Base-by-base conservation (phyloP, 1,139 yeast species). In the Geotrichum bryndzae region DNA sequence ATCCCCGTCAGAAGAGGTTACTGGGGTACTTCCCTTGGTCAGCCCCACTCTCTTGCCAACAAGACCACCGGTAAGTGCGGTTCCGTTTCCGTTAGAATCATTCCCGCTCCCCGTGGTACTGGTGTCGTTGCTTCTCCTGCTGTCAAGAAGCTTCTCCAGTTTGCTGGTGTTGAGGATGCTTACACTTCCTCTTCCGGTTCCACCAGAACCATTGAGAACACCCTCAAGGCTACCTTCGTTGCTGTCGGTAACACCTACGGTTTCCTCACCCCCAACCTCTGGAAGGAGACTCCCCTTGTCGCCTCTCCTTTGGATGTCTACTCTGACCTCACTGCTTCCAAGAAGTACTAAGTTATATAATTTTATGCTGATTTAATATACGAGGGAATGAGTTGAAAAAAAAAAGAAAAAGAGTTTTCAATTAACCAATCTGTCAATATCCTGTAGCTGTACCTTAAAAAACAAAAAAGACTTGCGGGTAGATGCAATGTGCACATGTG, bases 21-120 rank as follows among this genome's bases (percentile, higher is more conserved):
- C 94, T 94, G 99, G 99, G 99, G 99, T 84, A 82, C 96, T 81
- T 90, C 90, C 86, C 90, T 94, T 82, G 99, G 99, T 87, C 88
- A 90, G 82, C 99, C 99, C 78, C 99, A 94, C 89, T 90, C 99
- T 72, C 88, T 94, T 79, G 95, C 97, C 77, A 83, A 88, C 84
- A 94, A 94, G 91, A 90, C 92, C 79, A 88, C 98, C 72, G 98
- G 98, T 86, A 92, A 91, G 90, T 92, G 97, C 86, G 98, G 98
- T 86, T 92, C 98, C 81, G 98, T 94, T 78, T 80, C 87, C 69
- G 96, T 91, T 73, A 92, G 98, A 89, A 88, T 94, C 80, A 92
- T 94, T 78, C 99, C 99, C 81, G 99, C 99, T 73, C 99, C 99
- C 87, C 95, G 99, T 87, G 99, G 99, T 92, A 91, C 96, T 80